Base-by-base conservation (phyloP, 306 rosid genomes). In the Castanea mollissima region DNA sequence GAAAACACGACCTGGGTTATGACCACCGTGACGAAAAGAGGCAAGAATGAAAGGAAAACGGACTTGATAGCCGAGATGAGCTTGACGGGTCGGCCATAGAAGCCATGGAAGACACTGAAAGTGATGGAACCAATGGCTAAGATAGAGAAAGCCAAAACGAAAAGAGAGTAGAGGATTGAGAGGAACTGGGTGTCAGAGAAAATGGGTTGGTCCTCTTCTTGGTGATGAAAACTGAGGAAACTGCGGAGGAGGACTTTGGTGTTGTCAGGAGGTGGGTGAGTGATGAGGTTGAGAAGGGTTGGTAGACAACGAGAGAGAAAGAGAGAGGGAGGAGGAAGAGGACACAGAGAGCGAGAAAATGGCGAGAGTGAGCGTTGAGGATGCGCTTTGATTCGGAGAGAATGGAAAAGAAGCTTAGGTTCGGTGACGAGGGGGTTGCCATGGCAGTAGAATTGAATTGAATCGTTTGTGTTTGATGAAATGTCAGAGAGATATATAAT, bases 321-420 rank as follows among this genome's bases (percentile, higher is more conserved):
- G 87, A 86, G 73, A 86, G 78, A 7, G 97, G 94, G 46, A 90
- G 87, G 72, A 92, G 89, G 88, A 90, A 90, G 82, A 87, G 81
- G 71, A 88, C 78, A 29, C 79, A 76, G 80, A 92, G 93, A 51
- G 83, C 89, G 9, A 79, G 75, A 79, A 88, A 87, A 80, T 90
- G 94, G 78, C 87, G 85, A 63, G 82, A 65, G 86, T 88, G 87
- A 21, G 92, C 73, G 79, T 81, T 74, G 79, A 87, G 55, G 55
- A 92, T 86, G 68, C 88, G 81, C 41, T 76, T 88, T 1, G 88
- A 71, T 86, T 84, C 86, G 4, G 75, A 75, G 57, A 86, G 83
- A 5, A 88, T 5, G 2, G 84, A 68, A 71, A 70, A 70, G 4
- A 83, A 60, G 85, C 67, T 49, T 0, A 78, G 81, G 25, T 65